Percentiles rank a stretch among this genome's conserved stretches.
Evolutionary conservation across 2,329 filamentous ascomycete genomes (phyloP).

Genomic region (Boeremia lycopersici): DNA sequence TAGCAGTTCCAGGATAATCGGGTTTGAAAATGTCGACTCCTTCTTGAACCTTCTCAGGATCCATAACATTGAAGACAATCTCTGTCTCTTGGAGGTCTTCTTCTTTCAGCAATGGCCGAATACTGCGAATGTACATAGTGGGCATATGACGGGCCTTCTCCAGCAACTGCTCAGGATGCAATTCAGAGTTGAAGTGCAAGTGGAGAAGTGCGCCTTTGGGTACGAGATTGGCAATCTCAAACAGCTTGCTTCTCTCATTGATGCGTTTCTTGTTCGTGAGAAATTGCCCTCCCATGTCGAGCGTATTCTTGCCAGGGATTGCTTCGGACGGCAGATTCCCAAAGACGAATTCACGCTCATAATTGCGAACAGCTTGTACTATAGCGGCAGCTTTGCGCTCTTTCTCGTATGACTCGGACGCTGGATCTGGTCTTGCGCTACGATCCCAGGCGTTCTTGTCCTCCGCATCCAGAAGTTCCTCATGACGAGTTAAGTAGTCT

Average conservation of each 20-base stretch:
- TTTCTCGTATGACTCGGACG: constrained; percentile 9
- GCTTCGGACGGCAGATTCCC: constrained; percentile 52
- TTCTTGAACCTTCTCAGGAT: constrained; percentile 30
- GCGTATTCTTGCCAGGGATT: constrained; percentile 45
- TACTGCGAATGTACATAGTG: constrained; percentile 72
- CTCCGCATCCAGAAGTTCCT: constrained; percentile 41
- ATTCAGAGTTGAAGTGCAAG: constrained; percentile 78
- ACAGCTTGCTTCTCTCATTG: constrained; percentile 60
- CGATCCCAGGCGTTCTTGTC: constrained; percentile 46
- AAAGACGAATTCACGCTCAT: constrained; percentile 49
- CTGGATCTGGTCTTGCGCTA: constrained; percentile 26
- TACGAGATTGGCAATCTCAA: constrained; percentile 62
- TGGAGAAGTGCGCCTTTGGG: constrained; percentile 77
- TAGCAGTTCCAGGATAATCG: constrained; percentile 51
- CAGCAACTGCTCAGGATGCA: constrained; percentile 67
- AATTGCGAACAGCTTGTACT: constrained; percentile 48
- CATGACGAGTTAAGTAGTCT: constrained; percentile 29
- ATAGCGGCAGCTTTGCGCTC: constrained; percentile 46
- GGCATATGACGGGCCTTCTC: constrained; percentile 57
- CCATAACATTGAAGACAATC: constrained; percentile 65
- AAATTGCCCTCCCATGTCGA: constrained; percentile 57
- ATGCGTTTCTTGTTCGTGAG: constrained; percentile 53
- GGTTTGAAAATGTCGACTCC: constrained; percentile 55
- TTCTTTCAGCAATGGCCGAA: constrained; percentile 52
- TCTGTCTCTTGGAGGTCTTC: constrained; percentile 61